These are phyloP conservation scores for Lipomyces yamanashiensis DNA, from an alignment of 805 yeast species.

Conservation along the genomic window DNA sequence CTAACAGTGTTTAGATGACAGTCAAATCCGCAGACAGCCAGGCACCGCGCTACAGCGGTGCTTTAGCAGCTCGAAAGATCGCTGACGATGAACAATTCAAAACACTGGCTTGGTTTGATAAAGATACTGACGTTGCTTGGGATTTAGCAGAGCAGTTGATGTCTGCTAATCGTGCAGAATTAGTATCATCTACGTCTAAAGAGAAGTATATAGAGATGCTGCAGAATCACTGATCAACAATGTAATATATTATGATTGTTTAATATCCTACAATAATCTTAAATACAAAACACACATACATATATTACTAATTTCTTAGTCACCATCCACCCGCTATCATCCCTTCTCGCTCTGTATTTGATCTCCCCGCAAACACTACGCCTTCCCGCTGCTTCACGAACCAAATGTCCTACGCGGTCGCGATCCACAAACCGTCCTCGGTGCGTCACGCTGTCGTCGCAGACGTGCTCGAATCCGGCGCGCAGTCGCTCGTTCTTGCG, in stretches of 20 bases:
- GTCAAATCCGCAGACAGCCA: conserved; percentile 66
- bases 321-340: no score
- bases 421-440: conserved; percentile 36
- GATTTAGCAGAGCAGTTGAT: conserved; percentile 41
- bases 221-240: conserved; percentile 3
- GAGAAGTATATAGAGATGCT: conserved; percentile 38
- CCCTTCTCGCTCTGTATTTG: no score
- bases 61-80: conserved; percentile 63
- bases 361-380: no score
- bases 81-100: conserved; percentile 64
- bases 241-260: background rate
- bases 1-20: conserved; percentile 51
- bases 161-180: conserved; percentile 27
- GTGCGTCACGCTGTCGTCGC: conserved; percentile 35
- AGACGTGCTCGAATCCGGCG: conserved; percentile 22
- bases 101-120: conserved; percentile 54
- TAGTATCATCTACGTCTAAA: conserved; percentile 33
- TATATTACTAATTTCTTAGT: no score
- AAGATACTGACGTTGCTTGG: conserved; percentile 45
- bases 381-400: no score
- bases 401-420: conserved; percentile 34
- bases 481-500: conserved; percentile 29
- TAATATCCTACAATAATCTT: background rate
- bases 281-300: no score
- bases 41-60: conserved; percentile 69